These are phyloP conservation scores for Sanghuangporus weigelae DNA, from an alignment of 1,284 basidiomycete genomes.

Conservation along the genomic window DNA sequence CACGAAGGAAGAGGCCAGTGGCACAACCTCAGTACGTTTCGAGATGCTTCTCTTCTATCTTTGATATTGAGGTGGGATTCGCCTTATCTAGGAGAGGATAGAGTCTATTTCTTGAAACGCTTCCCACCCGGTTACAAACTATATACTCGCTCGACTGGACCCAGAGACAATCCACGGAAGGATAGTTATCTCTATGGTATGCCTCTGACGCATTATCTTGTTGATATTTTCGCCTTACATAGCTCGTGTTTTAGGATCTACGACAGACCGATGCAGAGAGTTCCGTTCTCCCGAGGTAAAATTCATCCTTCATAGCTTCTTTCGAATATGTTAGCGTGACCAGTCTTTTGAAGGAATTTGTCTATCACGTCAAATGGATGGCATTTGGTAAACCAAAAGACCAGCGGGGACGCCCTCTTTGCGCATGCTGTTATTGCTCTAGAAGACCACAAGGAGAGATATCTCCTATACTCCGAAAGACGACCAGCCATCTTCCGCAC, in stretches of 20 bases:
- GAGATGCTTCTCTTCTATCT: neutral
- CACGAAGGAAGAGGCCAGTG: neutral
- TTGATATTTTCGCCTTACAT: neutral
- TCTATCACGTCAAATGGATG: constrained; percentile 16
- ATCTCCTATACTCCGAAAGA: neutral
- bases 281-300: constrained; percentile 16
- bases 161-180: constrained; percentile 8
- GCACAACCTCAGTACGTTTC: neutral
- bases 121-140: constrained; percentile 16
- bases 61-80: neutral
- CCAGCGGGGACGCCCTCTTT: neutral
- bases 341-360: constrained; percentile 9
- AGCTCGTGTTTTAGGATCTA: constrained; percentile 3
- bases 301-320: too few species aligned
- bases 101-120: neutral
- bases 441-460: constrained; percentile 9
- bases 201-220: neutral
- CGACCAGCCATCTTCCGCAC: neutral
- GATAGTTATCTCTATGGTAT: constrained; percentile 16
- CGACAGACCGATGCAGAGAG: neutral
- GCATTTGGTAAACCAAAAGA: constrained; percentile 13
- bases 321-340: neutral
- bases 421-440: constrained; percentile 15
- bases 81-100: neutral
- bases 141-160: constrained; percentile 11